Conservation (phyloP, 257 asterid genomes). For the Solanum chiquidenum region DNA sequence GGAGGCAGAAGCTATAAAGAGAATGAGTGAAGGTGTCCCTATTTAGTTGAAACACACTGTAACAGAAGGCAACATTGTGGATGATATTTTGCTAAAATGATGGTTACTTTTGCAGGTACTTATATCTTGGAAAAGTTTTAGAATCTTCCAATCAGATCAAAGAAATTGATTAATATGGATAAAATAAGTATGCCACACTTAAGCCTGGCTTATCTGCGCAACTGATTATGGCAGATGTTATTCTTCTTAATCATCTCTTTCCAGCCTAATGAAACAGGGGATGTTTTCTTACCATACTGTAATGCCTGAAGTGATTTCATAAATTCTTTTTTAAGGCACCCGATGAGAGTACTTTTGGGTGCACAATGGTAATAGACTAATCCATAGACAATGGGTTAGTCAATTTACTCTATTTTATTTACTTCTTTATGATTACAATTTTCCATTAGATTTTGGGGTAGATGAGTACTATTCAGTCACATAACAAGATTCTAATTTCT, state of each 20-base stretch:
- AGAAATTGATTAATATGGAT: background rate
- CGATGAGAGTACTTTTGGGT: background rate
- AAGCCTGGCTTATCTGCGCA: background rate
- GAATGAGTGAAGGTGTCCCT: no score
- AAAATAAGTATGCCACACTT: background rate
- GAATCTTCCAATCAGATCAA: background rate
- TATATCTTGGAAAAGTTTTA: no score
- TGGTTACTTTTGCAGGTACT: background rate
- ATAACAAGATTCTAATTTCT: no score
- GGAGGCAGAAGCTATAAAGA: no score
- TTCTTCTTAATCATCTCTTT: no score
- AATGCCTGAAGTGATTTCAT: background rate
- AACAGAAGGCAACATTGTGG: background rate
- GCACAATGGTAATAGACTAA: background rate
- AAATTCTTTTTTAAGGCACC: background rate
- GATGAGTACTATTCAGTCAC: background rate
- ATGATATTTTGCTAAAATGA: no score
- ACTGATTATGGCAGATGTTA: no score
- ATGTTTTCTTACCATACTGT: background rate
- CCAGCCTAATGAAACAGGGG: no score
- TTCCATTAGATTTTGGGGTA: background rate
- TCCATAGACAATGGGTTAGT: no score
- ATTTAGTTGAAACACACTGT: background rate
- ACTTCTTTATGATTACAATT: no score
- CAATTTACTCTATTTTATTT: no score